These are phyloP conservation scores for Boletus albobrunnescens DNA, from an alignment of 1,284 basidiomycete genomes.

Conservation along the genomic window DNA sequence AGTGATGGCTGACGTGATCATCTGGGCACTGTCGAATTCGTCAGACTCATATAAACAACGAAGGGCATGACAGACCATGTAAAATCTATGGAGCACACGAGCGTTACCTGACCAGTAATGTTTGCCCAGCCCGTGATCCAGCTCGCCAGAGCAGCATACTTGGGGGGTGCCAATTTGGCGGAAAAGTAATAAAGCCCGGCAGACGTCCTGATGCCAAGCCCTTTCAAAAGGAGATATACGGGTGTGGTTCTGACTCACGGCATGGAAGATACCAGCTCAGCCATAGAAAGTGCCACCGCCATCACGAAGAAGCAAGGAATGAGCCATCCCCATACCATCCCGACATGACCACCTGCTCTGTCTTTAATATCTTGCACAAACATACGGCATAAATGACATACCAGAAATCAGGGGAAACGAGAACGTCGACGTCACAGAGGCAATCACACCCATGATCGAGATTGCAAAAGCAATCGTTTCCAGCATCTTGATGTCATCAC, in stretches of 20 bases:
- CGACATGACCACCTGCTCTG: constrained; percentile 60
- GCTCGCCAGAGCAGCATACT: constrained; percentile 57
- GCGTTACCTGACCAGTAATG: constrained; percentile 54
- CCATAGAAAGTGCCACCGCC: constrained; percentile 64
- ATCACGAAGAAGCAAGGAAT: constrained; percentile 69
- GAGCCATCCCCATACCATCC: constrained; percentile 76
- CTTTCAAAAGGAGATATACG: background rate
- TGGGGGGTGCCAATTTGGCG: constrained; percentile 60
- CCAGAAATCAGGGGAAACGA: constrained; percentile 61
- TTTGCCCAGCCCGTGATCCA: constrained; percentile 75
- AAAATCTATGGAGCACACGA: constrained; percentile 73
- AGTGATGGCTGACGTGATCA: constrained; percentile 69
- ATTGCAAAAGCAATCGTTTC: constrained; percentile 69
- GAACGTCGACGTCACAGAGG: constrained; percentile 64
- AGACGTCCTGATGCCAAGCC: constrained; percentile 44
- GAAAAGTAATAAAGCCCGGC: constrained; percentile 74
- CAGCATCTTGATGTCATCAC: constrained; percentile 39
- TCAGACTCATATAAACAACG: constrained; percentile 7
- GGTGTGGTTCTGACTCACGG: constrained; percentile 45
- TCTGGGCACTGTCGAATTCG: constrained; percentile 48
- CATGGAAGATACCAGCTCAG: constrained; percentile 71
- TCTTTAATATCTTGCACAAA: background rate
- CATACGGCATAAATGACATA: constrained; percentile 22
- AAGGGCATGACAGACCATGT: constrained; percentile 44
- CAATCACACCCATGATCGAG: constrained; percentile 73